Percentiles rank a stretch among this genome's conserved stretches.
phyloP scores from a whole-genome alignment of 1,284 basidiomycete species.

The Lentinula novae-zelandiae region DNA sequence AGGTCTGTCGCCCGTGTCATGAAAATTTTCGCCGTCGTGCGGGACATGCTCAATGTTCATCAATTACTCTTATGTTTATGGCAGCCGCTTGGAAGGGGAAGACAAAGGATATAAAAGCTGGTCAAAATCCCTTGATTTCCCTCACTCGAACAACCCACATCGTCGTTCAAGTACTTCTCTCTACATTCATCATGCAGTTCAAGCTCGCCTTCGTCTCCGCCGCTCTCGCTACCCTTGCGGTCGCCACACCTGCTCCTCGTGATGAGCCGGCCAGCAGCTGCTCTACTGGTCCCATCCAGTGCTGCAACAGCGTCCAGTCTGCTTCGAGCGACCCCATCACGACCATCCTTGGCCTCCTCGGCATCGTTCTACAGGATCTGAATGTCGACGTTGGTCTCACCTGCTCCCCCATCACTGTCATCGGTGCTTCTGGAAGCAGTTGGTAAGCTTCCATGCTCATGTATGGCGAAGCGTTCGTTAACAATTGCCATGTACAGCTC shows the following conservation, averaged over 20 bases:
- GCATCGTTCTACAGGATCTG: slow-evolving; percentile 17
- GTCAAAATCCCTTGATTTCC: not conserved
- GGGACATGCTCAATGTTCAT: no score
- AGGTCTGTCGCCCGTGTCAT: no score
- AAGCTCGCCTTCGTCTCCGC: slow-evolving; percentile 14
- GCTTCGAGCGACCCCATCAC: slow-evolving; percentile 2
- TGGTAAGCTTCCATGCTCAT: not conserved
- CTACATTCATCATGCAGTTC: slow-evolving; percentile 7
- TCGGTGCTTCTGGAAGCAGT: not conserved
- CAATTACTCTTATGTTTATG: no score
- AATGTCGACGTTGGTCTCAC: slow-evolving; percentile 16
- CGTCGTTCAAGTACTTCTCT: slow-evolving; percentile 2
- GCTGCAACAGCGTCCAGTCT: slow-evolving; percentile 20
- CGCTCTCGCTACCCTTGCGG: slow-evolving; percentile 15
- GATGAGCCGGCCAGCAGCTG: slow-evolving; percentile 10
- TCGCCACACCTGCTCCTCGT: slow-evolving; percentile 18
- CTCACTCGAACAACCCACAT: slow-evolving; percentile 5
- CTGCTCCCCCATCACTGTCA: slow-evolving; percentile 10
- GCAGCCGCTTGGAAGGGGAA: no score
- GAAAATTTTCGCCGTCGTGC: no score
- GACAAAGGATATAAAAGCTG: no score
- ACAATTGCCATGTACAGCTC: not conserved
- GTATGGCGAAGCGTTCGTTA: no score
- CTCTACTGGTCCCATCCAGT: slow-evolving; percentile 17
- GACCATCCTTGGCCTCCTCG: slow-evolving; percentile 21